Percentiles rank a stretch among this genome's conserved stretches.
phyloP scores from a whole-genome alignment of 495 filamentous ascomycete species.

The Penicillium steckii region DNA sequence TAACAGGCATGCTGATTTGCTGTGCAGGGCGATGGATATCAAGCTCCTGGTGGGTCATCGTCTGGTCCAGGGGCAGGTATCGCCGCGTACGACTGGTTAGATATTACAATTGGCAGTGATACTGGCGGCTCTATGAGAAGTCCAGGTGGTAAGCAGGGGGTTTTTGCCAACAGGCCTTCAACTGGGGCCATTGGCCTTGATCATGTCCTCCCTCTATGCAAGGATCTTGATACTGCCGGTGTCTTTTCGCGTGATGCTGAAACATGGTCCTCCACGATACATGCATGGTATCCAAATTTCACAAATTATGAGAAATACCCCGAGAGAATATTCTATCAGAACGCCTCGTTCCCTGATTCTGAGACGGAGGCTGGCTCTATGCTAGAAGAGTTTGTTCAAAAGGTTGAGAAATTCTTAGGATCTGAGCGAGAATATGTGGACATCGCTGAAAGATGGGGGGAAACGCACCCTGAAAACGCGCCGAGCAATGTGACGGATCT shows the following conservation, averaged over 20 bases:
- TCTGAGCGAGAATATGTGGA: constrained; percentile 35
- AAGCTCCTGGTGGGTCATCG: constrained; percentile 36
- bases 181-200: constrained; percentile 1
- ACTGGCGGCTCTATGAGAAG: constrained; percentile 35
- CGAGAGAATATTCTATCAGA: constrained; percentile 37
- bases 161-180: constrained; percentile 9
- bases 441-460: constrained; percentile 36
- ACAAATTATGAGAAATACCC: constrained; percentile 44
- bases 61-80: constrained; percentile 38
- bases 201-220: constrained; percentile 5
- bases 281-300: constrained; percentile 28
- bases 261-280: constrained; percentile 1
- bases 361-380: constrained; percentile 27
- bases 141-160: constrained; percentile 3
- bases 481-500: constrained; percentile 27
- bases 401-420: constrained; percentile 39
- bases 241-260: constrained; percentile 9
- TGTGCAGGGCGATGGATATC: constrained; percentile 39
- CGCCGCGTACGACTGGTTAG: constrained; percentile 41
- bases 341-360: constrained; percentile 9
- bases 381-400: constrained; percentile 38
- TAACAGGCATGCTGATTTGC: background rate
- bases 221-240: constrained; percentile 7
- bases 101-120: constrained; percentile 47
- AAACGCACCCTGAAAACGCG: constrained; percentile 31